Evolutionary conservation across 768 basidiomycete genomes (phyloP).

Genomic region (Mycena filopes): DNA sequence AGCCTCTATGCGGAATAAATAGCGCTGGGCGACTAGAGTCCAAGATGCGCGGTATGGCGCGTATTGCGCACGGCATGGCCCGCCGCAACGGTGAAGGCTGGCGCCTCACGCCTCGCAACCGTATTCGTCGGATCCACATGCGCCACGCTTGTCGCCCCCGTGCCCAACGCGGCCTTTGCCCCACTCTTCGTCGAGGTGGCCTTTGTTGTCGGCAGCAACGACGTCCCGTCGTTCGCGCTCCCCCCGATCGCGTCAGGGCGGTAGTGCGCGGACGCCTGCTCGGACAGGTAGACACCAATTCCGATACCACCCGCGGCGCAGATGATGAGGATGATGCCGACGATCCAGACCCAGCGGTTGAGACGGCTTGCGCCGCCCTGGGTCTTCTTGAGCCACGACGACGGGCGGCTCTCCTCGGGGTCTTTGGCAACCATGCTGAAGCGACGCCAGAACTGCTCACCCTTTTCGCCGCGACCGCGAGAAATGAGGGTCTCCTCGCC

Average conservation of each 20-base stretch:
- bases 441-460: constrained; percentile 88
- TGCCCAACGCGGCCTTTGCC: constrained; percentile 33
- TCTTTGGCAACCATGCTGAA: constrained; percentile 87
- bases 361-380: constrained; percentile 61
- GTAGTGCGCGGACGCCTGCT: constrained; percentile 58
- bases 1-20: constrained; percentile 15
- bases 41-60: constrained; percentile 10
- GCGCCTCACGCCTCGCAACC: not conserved
- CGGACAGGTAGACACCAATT: constrained; percentile 68
- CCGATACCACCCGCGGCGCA: constrained; percentile 66
- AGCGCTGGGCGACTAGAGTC: constrained; percentile 2
- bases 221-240: constrained; percentile 56
- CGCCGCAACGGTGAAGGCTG: not conserved
- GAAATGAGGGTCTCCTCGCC: constrained; percentile 76
- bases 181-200: constrained; percentile 32
- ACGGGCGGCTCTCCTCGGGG: constrained; percentile 50
- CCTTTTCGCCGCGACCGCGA: constrained; percentile 69
- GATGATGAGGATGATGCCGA: constrained; percentile 68
- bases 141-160: not conserved
- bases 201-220: constrained; percentile 26
- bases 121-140: no score
- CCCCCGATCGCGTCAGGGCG: constrained; percentile 75
- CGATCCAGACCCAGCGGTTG: constrained; percentile 76
- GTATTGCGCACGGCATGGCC: constrained; percentile 23
- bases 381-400: constrained; percentile 74